These are phyloP conservation scores for Epichloe aotearoae DNA, from an alignment of 2,329 filamentous ascomycete species.

Conservation along the genomic window DNA sequence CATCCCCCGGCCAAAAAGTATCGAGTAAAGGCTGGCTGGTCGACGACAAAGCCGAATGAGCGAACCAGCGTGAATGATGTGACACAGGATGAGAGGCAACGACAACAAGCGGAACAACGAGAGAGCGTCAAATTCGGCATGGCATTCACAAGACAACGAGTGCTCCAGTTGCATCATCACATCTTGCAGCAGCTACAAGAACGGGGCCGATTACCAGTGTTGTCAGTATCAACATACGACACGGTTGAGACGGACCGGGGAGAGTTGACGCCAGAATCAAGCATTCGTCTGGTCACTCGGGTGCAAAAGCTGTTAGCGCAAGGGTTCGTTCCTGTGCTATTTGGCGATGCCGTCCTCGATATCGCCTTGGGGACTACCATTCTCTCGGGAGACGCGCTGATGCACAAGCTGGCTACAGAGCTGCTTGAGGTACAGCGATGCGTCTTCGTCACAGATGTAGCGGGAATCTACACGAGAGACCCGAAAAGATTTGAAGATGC, in stretches of 20 bases:
- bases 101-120: not conserved
- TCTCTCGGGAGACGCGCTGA: constrained; percentile 4
- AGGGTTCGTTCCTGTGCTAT: constrained; percentile 2
- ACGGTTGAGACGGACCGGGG: constrained; percentile 2
- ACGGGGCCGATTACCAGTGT: not conserved
- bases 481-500: not conserved
- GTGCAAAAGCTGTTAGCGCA: not conserved
- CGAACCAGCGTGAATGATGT: not conserved
- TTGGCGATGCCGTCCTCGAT: constrained; percentile 4
- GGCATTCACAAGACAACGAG: constrained; percentile 2
- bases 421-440: not conserved
- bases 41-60: not conserved
- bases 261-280: not conserved
- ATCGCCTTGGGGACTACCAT: not conserved
- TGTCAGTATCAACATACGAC: constrained; percentile 3
- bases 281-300: not conserved
- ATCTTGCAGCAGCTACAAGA: constrained; percentile 1
- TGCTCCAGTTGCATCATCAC: constrained; percentile 1
- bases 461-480: constrained; percentile 3
- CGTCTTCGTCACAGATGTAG: constrained; percentile 3
- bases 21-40: constrained; percentile 1
- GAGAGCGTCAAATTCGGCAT: constrained; percentile 1
- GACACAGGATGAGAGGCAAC: not conserved
- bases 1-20: constrained; percentile 3
- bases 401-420: not conserved